These are phyloP conservation scores for Tephrocybe sp. DNA, from an alignment of 768 basidiomycete genomes.

Conservation along the genomic window DNA sequence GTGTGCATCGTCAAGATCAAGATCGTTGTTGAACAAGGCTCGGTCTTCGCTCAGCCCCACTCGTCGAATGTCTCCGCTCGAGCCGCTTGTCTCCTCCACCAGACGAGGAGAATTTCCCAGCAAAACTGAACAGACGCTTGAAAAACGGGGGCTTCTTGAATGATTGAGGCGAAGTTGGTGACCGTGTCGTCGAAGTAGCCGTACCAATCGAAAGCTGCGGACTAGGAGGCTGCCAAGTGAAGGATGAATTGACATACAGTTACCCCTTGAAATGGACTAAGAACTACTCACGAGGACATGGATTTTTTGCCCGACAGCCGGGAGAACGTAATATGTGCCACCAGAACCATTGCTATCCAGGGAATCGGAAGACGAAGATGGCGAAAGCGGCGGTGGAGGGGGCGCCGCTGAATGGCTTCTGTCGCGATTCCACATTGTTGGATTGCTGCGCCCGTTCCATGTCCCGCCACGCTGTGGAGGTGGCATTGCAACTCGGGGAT, in stretches of 20 bases:
- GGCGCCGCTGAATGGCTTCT: constrained; percentile 25
- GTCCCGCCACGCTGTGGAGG: constrained; percentile 23
- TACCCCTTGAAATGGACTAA: constrained; percentile 2
- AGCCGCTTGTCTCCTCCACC: constrained; percentile 35
- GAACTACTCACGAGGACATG: constrained; percentile 65
- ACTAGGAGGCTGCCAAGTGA: constrained; percentile 32
- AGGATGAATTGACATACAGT: not conserved
- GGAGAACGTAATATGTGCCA: constrained; percentile 74
- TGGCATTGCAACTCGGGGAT: constrained; percentile 34
- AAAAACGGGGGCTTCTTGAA: constrained; percentile 55
- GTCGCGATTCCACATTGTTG: constrained; percentile 20
- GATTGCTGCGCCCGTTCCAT: constrained; percentile 19
- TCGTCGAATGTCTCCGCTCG: constrained; percentile 52
- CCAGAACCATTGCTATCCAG: constrained; percentile 54
- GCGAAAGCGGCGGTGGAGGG: constrained; percentile 17
- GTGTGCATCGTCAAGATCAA: not conserved
- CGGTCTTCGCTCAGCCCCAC: constrained; percentile 24
- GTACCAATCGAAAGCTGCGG: constrained; percentile 54
- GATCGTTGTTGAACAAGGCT: constrained; percentile 11
- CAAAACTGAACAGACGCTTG: constrained; percentile 55
- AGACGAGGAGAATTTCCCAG: constrained; percentile 42
- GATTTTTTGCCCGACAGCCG: constrained; percentile 69
- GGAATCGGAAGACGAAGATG: constrained; percentile 35
- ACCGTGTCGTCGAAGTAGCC: constrained; percentile 57
- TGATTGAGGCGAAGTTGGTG: constrained; percentile 46